Conservation (phyloP, 2,329 filamentous ascomycete species). For the Pseudogymnoascus pannorum region DNA sequence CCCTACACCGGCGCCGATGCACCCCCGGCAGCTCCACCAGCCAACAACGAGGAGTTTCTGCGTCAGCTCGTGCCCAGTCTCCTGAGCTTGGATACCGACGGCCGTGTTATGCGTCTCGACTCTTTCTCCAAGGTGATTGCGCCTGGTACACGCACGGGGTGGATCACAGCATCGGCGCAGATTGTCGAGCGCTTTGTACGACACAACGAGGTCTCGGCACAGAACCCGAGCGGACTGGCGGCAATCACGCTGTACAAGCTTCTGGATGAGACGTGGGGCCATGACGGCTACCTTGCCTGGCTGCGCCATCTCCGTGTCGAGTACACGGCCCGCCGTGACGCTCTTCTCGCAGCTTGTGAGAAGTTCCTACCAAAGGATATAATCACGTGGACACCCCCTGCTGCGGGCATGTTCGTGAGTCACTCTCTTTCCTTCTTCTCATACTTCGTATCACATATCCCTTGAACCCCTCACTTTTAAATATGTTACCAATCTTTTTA, state of each 20-base stretch:
- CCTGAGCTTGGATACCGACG: constrained; percentile 75
- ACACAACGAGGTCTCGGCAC: constrained; percentile 75
- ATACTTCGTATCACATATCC: background rate
- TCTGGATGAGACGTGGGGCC: constrained; percentile 90
- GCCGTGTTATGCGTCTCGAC: constrained; percentile 82
- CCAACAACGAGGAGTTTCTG: constrained; percentile 66
- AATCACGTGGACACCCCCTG: constrained; percentile 71
- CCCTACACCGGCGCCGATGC: constrained; percentile 43
- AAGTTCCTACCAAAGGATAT: constrained; percentile 65
- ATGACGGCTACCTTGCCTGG: constrained; percentile 84
- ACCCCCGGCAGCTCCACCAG: constrained; percentile 44
- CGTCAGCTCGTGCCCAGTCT: constrained; percentile 64
- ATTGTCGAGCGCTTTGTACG: constrained; percentile 75
- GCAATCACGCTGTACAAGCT: constrained; percentile 83
- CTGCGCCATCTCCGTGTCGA: constrained; percentile 71
- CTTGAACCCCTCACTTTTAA: background rate
- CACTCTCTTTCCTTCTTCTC: constrained; percentile 1
- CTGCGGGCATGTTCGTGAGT: constrained; percentile 91
- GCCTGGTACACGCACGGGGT: constrained; percentile 74
- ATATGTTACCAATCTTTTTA: background rate
- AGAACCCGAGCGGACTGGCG: constrained; percentile 77
- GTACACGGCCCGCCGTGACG: constrained; percentile 74
- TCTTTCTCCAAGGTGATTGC: constrained; percentile 89
- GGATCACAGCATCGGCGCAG: constrained; percentile 83
- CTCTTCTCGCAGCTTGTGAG: constrained; percentile 73